Percentiles rank a stretch among this genome's conserved stretches.
Evolutionary conservation across 148 eudicot species (phyloP).

Genomic region (Camellia lanceoleosa): DNA sequence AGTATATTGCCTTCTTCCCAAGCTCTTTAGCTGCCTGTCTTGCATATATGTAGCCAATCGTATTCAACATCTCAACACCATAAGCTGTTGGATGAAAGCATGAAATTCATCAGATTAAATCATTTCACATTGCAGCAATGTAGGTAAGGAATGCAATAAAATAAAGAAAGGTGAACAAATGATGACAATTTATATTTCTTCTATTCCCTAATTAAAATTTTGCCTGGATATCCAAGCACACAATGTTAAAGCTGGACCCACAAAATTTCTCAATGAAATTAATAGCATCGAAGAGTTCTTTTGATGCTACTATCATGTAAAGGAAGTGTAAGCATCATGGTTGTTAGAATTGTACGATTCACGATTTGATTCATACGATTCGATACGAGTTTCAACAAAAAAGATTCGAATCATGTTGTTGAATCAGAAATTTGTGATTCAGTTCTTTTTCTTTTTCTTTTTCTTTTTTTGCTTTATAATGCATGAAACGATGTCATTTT

Average conservation of each 20-base stretch:
- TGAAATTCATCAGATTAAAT: slow-evolving; percentile 21
- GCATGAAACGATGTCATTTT: too few relatives aligned
- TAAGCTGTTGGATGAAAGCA: slow-evolving; percentile 62
- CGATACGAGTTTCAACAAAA: too few relatives aligned
- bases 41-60: slow-evolving; percentile 93
- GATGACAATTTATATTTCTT: neutral
- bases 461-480: too few relatives aligned
- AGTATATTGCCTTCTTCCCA: slow-evolving; percentile 82
- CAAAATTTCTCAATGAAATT: neutral
- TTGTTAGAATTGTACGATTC: too few relatives aligned
- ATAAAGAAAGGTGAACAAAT: neutral
- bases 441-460: too few relatives aligned
- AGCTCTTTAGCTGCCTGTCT: slow-evolving; percentile 98
- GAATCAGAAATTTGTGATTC: too few relatives aligned
- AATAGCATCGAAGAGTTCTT: neutral
- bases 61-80: slow-evolving; percentile 94
- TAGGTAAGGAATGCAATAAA: neutral
- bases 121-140: slow-evolving; percentile 6
- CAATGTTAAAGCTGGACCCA: neutral
- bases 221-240: neutral
- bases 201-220: neutral
- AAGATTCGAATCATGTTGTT: too few relatives aligned
- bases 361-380: too few relatives aligned
- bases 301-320: neutral
- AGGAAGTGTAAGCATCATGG: neutral